Evolutionary conservation across 1,284 basidiomycete species (phyloP).

Genomic region (Leccinum pachyderme): DNA sequence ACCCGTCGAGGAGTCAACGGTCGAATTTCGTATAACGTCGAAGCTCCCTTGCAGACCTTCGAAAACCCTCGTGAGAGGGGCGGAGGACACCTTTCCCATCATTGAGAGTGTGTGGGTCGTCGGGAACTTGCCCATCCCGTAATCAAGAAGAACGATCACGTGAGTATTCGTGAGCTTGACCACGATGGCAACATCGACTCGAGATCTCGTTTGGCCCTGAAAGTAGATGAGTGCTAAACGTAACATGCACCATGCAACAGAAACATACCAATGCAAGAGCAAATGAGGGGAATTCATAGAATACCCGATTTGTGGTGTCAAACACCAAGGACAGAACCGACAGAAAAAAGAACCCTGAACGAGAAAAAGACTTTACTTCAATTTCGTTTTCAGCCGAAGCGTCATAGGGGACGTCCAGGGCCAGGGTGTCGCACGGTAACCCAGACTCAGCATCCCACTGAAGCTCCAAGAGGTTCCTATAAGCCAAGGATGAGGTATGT

Average conservation of each 20-base stretch:
- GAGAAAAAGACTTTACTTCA: background rate
- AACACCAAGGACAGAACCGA: background rate
- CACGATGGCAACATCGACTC: background rate
- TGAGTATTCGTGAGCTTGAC: background rate
- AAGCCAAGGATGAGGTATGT: background rate
- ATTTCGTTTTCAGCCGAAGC: background rate
- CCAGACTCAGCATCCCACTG: background rate
- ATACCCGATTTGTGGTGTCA: background rate
- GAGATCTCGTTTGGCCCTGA: background rate
- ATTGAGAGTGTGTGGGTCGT: background rate
- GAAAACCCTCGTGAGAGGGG: background rate
- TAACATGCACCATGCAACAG: background rate
- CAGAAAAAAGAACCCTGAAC: conserved; percentile 1
- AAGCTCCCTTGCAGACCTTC: background rate
- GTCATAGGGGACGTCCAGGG: background rate
- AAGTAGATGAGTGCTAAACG: background rate
- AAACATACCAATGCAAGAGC: conserved; percentile 1
- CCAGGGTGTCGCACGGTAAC: background rate
- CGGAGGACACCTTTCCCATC: background rate
- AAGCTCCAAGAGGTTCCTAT: background rate
- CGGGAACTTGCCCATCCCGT: background rate
- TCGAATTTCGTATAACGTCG: background rate
- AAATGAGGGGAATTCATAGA: conserved; percentile 9
- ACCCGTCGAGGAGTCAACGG: background rate
- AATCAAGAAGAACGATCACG: background rate